Percentiles rank a stretch among this genome's conserved stretches.
These are phyloP conservation scores for Stipa capillata DNA, from an alignment of 176 grass and related monocot genomes.

Conservation along the genomic window DNA sequence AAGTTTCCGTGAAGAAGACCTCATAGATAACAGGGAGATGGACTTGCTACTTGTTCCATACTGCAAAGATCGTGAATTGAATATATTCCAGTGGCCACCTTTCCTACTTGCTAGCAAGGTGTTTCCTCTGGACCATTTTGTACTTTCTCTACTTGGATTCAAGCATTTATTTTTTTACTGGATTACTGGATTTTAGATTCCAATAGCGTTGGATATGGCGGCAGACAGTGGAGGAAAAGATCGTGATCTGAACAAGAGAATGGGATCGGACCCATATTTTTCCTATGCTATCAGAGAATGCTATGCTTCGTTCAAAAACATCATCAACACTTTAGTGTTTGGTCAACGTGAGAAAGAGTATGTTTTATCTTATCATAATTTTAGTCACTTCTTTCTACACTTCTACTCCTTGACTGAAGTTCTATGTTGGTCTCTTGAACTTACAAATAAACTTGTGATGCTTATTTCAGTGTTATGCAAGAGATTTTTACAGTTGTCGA, in stretches of 20 bases:
- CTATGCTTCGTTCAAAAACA: conserved; percentile 86
- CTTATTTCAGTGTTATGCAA: conserved; percentile 58
- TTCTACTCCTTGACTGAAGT: background rate
- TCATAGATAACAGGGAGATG: conserved; percentile 93
- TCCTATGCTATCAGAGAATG: conserved; percentile 81
- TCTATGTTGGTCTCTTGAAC: background rate
- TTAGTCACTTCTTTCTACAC: background rate
- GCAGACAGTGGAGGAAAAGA: conserved; percentile 80
- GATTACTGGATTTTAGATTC: conserved; percentile 45
- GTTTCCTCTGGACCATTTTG: background rate
- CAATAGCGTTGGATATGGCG: conserved; percentile 97
- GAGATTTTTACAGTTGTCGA: conserved; percentile 60
- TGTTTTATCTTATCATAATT: conserved; percentile 9
- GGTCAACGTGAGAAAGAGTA: conserved; percentile 60
- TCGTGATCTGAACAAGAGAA: conserved; percentile 79
- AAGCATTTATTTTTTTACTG: conserved; percentile 26
- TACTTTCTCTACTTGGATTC: conserved; percentile 9
- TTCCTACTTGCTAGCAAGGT: conserved; percentile 99
- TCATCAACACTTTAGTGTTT: conserved; percentile 70
- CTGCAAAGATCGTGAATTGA: conserved; percentile 73
- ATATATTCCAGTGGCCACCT: conserved; percentile 93
- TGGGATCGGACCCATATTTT: conserved; percentile 67
- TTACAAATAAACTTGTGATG: background rate
- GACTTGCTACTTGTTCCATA: conserved; percentile 97
- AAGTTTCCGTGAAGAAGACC: conserved; percentile 91